phyloP scores from a whole-genome alignment of 2,329 filamentous ascomycete genomes.

The Cordyceps tenuipes region DNA sequence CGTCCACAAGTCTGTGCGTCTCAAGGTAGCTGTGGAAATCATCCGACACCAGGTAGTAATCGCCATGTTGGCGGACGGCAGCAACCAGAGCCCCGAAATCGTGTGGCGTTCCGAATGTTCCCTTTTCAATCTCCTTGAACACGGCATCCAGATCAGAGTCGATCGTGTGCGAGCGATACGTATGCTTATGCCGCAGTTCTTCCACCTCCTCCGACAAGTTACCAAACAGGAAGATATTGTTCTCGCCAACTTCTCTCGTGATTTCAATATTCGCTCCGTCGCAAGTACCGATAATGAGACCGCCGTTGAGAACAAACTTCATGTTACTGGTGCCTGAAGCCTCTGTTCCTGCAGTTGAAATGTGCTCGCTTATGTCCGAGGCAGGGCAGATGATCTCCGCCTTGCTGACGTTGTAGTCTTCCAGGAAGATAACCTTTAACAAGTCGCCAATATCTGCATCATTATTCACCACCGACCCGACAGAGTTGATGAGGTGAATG shows the following conservation, averaged over 20 bases:
- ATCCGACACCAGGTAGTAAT: slow-evolving; percentile 96
- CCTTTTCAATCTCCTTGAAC: slow-evolving; percentile 72
- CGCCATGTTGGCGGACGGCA: slow-evolving; percentile 83
- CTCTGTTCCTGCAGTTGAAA: slow-evolving; percentile 94
- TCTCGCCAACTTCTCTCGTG: slow-evolving; percentile 89
- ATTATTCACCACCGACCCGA: slow-evolving; percentile 83
- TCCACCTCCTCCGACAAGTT: slow-evolving; percentile 95
- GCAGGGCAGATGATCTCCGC: slow-evolving; percentile 93
- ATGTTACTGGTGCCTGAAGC: slow-evolving; percentile 90
- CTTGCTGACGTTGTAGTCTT: slow-evolving; percentile 99
- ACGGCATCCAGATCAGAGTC: slow-evolving; percentile 72
- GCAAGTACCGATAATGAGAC: slow-evolving; percentile 94
- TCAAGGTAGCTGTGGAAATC: slow-evolving; percentile 94
- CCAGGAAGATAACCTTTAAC: slow-evolving; percentile 93
- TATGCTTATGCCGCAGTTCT: slow-evolving; percentile 84
- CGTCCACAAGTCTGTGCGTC: slow-evolving; percentile 84
- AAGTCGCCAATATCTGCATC: slow-evolving; percentile 87
- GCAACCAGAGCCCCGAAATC: slow-evolving; percentile 78
- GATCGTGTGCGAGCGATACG: slow-evolving; percentile 70
- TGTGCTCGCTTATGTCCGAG: slow-evolving; percentile 95
- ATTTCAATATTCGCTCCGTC: slow-evolving; percentile 98
- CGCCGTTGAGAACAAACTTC: slow-evolving; percentile 98
- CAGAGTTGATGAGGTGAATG: slow-evolving; percentile 91
- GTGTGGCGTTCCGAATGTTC: slow-evolving; percentile 69
- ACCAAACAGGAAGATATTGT: slow-evolving; percentile 98